Evolutionary conservation across 2,329 filamentous ascomycete species (phyloP).

Genomic region (Claviceps sorghi): DNA sequence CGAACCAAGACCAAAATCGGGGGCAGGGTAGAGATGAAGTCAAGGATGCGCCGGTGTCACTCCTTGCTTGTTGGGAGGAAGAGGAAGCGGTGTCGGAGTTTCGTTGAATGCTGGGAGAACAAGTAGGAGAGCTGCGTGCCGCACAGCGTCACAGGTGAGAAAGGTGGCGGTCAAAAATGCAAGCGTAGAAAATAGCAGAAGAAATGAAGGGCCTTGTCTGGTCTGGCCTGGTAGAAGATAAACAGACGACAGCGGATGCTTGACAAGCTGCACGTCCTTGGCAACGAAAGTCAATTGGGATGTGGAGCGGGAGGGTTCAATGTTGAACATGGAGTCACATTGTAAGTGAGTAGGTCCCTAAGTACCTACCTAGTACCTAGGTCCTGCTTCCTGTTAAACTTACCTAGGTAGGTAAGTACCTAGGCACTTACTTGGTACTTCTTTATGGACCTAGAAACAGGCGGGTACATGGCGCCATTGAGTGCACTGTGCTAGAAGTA

Average conservation of each 20-base stretch:
- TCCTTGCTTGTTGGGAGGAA: not conserved
- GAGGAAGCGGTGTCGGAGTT: not conserved
- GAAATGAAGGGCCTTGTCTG: not conserved
- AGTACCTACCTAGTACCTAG: no score
- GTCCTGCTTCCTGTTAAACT: no score
- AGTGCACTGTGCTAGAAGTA: not conserved
- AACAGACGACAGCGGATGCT: not conserved
- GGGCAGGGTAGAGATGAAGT: not conserved
- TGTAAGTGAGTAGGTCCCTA: no score
- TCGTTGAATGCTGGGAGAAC: not conserved
- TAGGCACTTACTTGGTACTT: no score
- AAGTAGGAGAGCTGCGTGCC: not conserved
- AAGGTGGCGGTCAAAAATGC: not conserved
- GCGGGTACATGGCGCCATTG: not conserved
- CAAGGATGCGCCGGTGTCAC: not conserved
- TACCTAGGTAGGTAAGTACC: no score
- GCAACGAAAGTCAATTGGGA: not conserved
- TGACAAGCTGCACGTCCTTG: not conserved
- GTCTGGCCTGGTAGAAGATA: not conserved
- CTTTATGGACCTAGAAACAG: no score
- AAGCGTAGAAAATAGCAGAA: constrained; percentile 1
- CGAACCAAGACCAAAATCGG: not conserved
- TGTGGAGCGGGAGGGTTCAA: not conserved
- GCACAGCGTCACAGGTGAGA: constrained; percentile 4
- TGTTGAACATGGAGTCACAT: no score